Conservation (phyloP, 352 stramenopile genomes). For the Phytophthora cryptogea region DNA sequence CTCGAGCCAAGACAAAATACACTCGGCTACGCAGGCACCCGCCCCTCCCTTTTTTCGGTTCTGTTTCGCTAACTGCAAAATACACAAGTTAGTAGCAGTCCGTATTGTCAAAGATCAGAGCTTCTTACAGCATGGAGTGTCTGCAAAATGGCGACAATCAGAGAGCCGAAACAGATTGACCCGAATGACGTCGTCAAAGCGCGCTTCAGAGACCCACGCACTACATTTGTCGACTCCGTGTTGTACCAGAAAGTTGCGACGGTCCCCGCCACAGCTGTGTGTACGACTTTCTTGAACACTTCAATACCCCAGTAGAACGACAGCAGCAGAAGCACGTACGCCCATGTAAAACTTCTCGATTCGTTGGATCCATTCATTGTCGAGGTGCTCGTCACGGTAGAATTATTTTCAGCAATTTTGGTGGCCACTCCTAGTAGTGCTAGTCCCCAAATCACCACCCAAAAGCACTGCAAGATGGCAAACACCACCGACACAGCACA, state of each 20-base stretch:
- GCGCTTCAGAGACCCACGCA: slow-evolving; percentile 73
- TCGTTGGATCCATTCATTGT: slow-evolving; percentile 9
- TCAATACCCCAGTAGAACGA: slow-evolving; percentile 93
- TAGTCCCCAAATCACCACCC: slow-evolving; percentile 85
- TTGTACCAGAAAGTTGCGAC: slow-evolving; percentile 95
- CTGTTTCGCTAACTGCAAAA: slow-evolving; percentile 47
- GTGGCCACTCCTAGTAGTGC: slow-evolving; percentile 81
- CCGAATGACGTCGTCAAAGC: slow-evolving; percentile 90
- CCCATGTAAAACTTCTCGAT: slow-evolving; percentile 9
- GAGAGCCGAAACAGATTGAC: slow-evolving; percentile 93
- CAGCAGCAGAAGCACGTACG: slow-evolving; percentile 37
- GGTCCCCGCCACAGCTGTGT: slow-evolving; percentile 89
- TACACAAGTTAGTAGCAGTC: not conserved
- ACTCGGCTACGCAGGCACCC: slow-evolving; percentile 68
- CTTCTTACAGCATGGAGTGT: slow-evolving; percentile 57
- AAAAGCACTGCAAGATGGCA: slow-evolving; percentile 85
- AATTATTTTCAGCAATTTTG: slow-evolving; percentile 41
- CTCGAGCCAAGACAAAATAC: slow-evolving; percentile 71
- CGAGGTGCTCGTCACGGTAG: not conserved
- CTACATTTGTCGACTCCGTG: slow-evolving; percentile 73
- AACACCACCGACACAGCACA: slow-evolving; percentile 81
- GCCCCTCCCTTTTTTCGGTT: slow-evolving; percentile 58
- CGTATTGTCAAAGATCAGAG: not conserved
- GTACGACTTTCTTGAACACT: slow-evolving; percentile 90
- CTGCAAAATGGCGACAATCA: slow-evolving; percentile 92